Base-by-base conservation (phyloP, 2,329 filamentous ascomycete species). In the Beauveria caledonica region DNA sequence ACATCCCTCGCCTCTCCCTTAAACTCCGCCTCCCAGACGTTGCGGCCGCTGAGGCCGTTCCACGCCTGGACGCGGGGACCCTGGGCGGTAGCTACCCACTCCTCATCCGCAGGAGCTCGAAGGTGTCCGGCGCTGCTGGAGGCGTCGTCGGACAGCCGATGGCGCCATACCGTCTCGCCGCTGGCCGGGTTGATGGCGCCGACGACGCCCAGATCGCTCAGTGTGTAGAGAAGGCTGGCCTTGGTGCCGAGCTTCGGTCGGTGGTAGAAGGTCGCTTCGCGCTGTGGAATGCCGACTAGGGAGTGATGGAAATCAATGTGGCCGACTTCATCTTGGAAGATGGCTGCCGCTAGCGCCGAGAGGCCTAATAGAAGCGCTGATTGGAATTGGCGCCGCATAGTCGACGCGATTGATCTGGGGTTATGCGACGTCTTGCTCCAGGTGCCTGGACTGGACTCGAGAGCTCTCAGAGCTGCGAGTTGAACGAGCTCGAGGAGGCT, bases 211-310 rank as follows among this genome's bases (percentile, higher is more conserved):
- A 92, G 82, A 61, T 97, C 90, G 64, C 90, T 95, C 49, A 97
- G 78, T 0, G 94, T 95, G 73, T 97, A 99, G 57, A 99, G 81
- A 42, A 99, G 81, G 58, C 90, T 93, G 40, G 92, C 92, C 73
- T 90, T 91, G 64, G 93, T 92, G 66, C 87, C 84, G 64, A 84
- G 81, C 68, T 88, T 83, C 44, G 94, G 93, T 67, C 87, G 88
- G 76, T 97, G 91, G 84, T 97, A 97, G 82, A 97, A 95, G 67
- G 93, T 97, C 63, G 90, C 89, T 64, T 90, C 85, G 71, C 84
- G 79, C 72, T 88, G 88, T 59, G 94, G 92, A 42, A 90, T 77
- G 69, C 94, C 94, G 69, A 99, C 79, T 53, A 97, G 86, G 65
- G 90, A 85, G 77, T 96, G 86, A 76, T 97, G 0, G 77, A 92